Conservation (phyloP, 371 early-diverging fungal genomes). For the Syncephalis plumigaleata region DNA sequence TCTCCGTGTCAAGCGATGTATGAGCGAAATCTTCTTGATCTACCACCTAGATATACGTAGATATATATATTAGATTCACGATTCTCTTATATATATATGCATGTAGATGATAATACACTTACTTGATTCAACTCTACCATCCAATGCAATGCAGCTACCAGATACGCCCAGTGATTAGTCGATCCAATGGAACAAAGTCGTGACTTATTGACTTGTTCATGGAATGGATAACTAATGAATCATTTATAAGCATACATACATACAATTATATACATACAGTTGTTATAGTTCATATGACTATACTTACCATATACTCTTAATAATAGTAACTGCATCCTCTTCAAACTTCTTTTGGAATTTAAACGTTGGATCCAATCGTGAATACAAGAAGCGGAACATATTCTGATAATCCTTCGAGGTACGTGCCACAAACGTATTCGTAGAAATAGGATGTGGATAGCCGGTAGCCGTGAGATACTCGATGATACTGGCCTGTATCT, state of each 20-base stretch:
- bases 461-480: slow-evolving; percentile 52
- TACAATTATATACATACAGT: too few species aligned
- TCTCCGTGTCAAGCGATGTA: too few species aligned
- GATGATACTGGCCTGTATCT: slow-evolving; percentile 39
- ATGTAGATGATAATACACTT: slow-evolving; percentile 1
- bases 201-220: slow-evolving; percentile 71
- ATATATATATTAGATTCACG: too few species aligned
- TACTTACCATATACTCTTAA: background rate
- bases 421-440: slow-evolving; percentile 45
- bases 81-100: too few species aligned
- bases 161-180: slow-evolving; percentile 75
- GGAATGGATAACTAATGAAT: slow-evolving; percentile 84
- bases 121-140: slow-evolving; percentile 62
- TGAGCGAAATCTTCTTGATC: too few species aligned
- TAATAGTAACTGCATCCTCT: slow-evolving; percentile 42
- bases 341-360: slow-evolving; percentile 57
- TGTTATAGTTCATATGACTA: too few species aligned
- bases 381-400: slow-evolving; percentile 80
- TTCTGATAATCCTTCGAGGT: slow-evolving; percentile 73
- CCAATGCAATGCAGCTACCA: slow-evolving; percentile 82
- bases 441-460: slow-evolving; percentile 43
- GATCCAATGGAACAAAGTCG: slow-evolving; percentile 67
- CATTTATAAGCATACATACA: too few species aligned
- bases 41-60: too few species aligned
- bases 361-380: slow-evolving; percentile 54